Evolutionary conservation across 768 basidiomycete species (phyloP).

Genomic region (Kwoniella sp.): DNA sequence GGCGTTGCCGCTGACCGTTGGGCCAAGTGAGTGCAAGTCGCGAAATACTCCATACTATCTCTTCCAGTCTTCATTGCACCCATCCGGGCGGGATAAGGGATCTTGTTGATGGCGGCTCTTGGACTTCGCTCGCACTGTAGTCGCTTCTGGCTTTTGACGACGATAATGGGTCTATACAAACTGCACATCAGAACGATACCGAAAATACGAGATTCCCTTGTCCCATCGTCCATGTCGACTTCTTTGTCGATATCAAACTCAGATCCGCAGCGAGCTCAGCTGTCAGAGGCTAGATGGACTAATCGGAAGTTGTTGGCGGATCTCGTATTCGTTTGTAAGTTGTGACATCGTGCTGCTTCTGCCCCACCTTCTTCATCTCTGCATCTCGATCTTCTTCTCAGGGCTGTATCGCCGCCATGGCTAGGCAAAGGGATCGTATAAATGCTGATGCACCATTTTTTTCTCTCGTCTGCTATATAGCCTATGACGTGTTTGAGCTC

Average conservation of each 20-base stretch:
- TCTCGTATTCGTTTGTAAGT: slow-evolving; percentile 49
- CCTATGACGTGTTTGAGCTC: slow-evolving; percentile 48
- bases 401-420: not conserved
- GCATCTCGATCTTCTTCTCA: not conserved
- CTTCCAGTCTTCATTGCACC: not conserved
- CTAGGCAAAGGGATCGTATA: not conserved
- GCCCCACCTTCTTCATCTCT: not conserved
- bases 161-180: slow-evolving; percentile 44
- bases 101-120: no score
- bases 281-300: slow-evolving; percentile 41
- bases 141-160: slow-evolving; percentile 50
- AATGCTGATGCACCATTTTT: no score
- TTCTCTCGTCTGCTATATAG: slow-evolving; percentile 18
- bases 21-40: slow-evolving; percentile 42
- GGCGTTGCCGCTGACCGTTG: slow-evolving; percentile 41
- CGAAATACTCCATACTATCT: not conserved
- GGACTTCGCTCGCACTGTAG: slow-evolving; percentile 19
- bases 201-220: slow-evolving; percentile 20
- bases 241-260: not conserved
- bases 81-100: not conserved
- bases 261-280: slow-evolving; percentile 2
- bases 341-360: not conserved
- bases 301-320: slow-evolving; percentile 45
- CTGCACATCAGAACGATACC: slow-evolving; percentile 42
- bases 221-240: not conserved